Evolutionary conservation across 441 rosid genomes (phyloP), one percentile per base, ranked within the genome.

Genomic region (Pelargonium australe): DNA sequence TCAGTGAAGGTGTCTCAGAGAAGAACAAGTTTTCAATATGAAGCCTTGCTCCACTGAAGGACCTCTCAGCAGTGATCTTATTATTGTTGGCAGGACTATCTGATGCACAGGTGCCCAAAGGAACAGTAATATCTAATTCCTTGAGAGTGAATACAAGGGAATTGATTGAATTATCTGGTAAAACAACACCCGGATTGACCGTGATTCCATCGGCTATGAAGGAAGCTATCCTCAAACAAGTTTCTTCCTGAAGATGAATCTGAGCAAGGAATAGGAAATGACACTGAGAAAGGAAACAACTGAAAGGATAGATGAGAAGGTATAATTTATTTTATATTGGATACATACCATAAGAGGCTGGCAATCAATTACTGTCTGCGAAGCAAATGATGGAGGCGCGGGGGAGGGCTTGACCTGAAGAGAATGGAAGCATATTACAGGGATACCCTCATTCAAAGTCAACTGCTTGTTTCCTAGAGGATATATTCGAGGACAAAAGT

Each of bases 231-330:
- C 98, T 89, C 79, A 95, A 82, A 83, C 96, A 90, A 58, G 97
- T 89, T 84, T 92, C 98, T 86, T 95, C 99, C 79, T 95, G 95
- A 74, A 95, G 96, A 80, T 87, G 87, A 74, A 95, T 80, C 99
- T 95, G 85, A 77, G 66, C 53, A 75, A 83, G 70, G 31, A 75
- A 72, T 16, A 40, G 49, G 20, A 12, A 66, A 65, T 23, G 51
- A 62, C 28, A 31, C 66, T 76, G 16, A 77, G 31, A 72, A 61
- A 64, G 34, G 66, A 71, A 69, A 69, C 3, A 25, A 11, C 12
- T 61, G 40, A 67, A 53, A 67, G 2, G 64, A 65, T 55, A 45
- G 68, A 69, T 43, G 66, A 68, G 68, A 76, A 70, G 63, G 40
- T 10, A 10, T 58, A 11, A 72, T 45, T 31, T 14, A 31, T 61